These are phyloP conservation scores for Gossypium lobatum DNA, from an alignment of 441 rosid genomes.

Conservation along the genomic window DNA sequence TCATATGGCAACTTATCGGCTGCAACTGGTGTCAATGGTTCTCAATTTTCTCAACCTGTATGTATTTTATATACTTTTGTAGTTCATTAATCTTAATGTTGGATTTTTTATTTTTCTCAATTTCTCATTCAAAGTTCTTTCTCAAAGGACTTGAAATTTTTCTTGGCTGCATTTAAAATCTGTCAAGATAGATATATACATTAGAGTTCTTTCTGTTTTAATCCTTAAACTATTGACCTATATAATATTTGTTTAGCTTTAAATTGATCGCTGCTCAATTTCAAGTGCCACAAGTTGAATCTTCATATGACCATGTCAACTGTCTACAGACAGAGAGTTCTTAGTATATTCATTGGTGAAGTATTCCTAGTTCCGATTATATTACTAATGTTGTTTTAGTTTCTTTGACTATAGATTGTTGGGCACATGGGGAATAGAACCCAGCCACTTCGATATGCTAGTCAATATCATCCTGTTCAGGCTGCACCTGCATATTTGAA, in stretches of 20 bases:
- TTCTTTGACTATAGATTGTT: conserved; percentile 30
- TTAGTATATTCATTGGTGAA: background rate
- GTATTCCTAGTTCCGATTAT: conserved; percentile 7
- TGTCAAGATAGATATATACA: background rate
- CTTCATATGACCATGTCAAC: background rate
- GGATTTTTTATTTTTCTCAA: background rate
- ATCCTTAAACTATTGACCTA: background rate
- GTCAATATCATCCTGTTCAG: conserved; percentile 62
- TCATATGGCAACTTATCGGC: conserved; percentile 42
- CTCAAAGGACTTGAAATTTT: background rate
- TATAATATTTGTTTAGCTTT: background rate
- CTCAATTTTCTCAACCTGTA: conserved; percentile 57
- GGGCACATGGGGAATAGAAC: conserved; percentile 54
- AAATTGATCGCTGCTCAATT: background rate
- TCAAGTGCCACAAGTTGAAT: background rate
- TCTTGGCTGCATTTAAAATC: background rate
- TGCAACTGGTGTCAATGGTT: conserved; percentile 38
- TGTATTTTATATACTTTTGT: conserved; percentile 24
- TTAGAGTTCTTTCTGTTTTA: background rate
- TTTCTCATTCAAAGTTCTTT: background rate
- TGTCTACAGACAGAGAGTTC: background rate
- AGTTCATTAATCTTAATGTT: background rate
- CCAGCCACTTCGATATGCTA: conserved; percentile 45
- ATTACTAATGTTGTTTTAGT: conserved; percentile 10
- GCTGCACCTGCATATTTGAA: conserved; percentile 49